These are phyloP conservation scores for Xylariaceae sp. DNA, from an alignment of 2,329 filamentous ascomycete species.

Conservation along the genomic window DNA sequence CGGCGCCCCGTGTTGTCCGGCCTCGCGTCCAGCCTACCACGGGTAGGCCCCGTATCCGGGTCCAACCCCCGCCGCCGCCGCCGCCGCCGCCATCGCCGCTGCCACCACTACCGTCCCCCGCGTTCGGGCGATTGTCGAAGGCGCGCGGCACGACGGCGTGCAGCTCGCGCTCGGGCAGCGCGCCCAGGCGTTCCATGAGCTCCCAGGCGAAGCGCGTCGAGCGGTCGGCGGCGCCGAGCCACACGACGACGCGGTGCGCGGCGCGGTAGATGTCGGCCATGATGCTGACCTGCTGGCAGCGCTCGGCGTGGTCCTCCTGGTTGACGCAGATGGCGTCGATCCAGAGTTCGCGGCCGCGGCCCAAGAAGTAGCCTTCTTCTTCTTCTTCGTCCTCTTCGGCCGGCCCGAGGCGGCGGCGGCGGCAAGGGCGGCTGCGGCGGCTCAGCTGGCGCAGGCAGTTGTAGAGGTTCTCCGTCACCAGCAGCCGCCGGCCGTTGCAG, in stretches of 20 bases:
- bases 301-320: conserved; percentile 2
- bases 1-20: no score
- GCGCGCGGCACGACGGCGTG: neutral
- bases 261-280: conserved; percentile 5
- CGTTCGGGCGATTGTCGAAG: conserved; percentile 1
- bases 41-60: no score
- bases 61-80: no score
- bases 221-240: conserved; percentile 2
- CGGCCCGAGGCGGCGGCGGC: no score
- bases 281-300: conserved; percentile 3
- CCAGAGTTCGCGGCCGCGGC: conserved; percentile 3
- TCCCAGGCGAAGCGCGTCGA: conserved; percentile 11
- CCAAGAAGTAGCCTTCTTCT: conserved; percentile 4
- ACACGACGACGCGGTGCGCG: conserved; percentile 3
- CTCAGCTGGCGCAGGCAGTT: conserved; percentile 13
- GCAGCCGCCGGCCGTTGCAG: conserved; percentile 6
- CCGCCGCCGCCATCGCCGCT: no score
- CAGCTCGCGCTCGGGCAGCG: neutral
- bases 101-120: neutral
- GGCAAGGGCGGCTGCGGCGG: no score
- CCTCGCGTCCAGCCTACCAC: no score
- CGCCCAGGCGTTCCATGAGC: neutral
- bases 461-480: conserved; percentile 11
- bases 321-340: conserved; percentile 7
- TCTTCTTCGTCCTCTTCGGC: no score